phyloP scores from a whole-genome alignment of 1,284 basidiomycete species.

The Malassezia restricta region DNA sequence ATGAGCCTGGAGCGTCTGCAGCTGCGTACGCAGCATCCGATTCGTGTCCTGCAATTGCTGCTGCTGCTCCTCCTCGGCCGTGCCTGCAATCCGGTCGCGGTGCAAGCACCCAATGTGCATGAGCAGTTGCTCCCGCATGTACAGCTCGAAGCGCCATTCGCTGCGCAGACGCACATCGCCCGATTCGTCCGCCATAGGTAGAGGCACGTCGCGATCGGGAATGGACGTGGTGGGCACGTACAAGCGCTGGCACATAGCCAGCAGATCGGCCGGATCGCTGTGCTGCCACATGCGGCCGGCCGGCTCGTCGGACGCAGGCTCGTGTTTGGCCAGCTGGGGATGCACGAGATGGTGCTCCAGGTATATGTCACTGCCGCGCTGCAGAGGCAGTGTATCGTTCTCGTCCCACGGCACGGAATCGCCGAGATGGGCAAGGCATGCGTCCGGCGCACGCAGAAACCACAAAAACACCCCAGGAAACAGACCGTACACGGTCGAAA shows the following conservation, averaged over 20 bases:
- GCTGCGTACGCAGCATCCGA: slow-evolving; percentile 22
- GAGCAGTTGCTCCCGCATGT: slow-evolving; percentile 45
- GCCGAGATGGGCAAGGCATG: slow-evolving; percentile 51
- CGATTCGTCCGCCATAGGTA: background rate
- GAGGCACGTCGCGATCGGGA: background rate
- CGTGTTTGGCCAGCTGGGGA: slow-evolving; percentile 59
- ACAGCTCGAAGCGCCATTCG: slow-evolving; percentile 44
- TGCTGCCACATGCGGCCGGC: slow-evolving; percentile 57
- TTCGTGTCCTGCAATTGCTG: slow-evolving; percentile 41
- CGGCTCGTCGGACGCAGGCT: slow-evolving; percentile 55
- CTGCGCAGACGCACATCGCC: slow-evolving; percentile 20
- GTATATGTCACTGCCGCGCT: slow-evolving; percentile 47
- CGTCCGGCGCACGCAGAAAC: slow-evolving; percentile 59
- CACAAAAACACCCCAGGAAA: slow-evolving; percentile 70
- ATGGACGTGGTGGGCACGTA: background rate
- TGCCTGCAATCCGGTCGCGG: slow-evolving; percentile 37
- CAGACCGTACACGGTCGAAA: slow-evolving; percentile 70
- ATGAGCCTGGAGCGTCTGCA: slow-evolving; percentile 16
- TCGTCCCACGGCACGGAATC: slow-evolving; percentile 53
- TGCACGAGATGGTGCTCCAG: slow-evolving; percentile 63
- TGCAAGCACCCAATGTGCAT: slow-evolving; percentile 44
- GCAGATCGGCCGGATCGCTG: slow-evolving; percentile 58
- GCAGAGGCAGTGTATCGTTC: slow-evolving; percentile 17
- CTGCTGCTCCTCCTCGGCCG: slow-evolving; percentile 39
- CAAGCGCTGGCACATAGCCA: slow-evolving; percentile 55